Conservation (phyloP, 2,329 filamentous ascomycete species). For the Pyrenochaeta sp. region DNA sequence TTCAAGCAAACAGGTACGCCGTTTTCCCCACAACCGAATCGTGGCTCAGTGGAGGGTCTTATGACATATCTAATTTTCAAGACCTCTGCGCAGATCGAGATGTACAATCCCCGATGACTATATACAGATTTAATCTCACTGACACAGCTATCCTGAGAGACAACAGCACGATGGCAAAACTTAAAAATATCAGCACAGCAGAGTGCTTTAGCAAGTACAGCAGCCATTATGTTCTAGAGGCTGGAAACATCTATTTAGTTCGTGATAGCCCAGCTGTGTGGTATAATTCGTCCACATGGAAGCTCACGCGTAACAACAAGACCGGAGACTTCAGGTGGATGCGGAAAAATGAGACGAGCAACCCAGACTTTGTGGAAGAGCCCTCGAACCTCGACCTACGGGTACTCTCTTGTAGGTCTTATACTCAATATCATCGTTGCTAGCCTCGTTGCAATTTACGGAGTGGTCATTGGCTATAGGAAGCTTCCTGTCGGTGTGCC, state of each 20-base stretch:
- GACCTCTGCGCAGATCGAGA: background rate
- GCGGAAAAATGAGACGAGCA: slow-evolving; percentile 22
- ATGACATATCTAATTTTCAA: slow-evolving; percentile 11
- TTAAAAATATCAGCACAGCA: slow-evolving; percentile 1
- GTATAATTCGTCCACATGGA: slow-evolving; percentile 5
- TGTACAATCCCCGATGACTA: background rate
- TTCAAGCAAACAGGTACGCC: slow-evolving; percentile 24
- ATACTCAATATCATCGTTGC: slow-evolving; percentile 18
- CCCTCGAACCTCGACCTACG: slow-evolving; percentile 15
- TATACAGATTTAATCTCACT: background rate
- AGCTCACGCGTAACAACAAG: background rate
- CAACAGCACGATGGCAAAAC: background rate
- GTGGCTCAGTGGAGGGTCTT: slow-evolving; percentile 18
- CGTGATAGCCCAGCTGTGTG: slow-evolving; percentile 12
- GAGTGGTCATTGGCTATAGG: slow-evolving; percentile 16
- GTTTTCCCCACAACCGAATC: slow-evolving; percentile 15
- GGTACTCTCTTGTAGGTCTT: slow-evolving; percentile 16
- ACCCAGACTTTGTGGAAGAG: background rate
- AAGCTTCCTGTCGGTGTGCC: slow-evolving; percentile 35
- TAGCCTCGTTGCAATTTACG: slow-evolving; percentile 13
- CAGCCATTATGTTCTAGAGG: slow-evolving; percentile 15
- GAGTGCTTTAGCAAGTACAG: slow-evolving; percentile 18
- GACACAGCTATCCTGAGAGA: background rate
- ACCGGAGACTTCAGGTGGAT: slow-evolving; percentile 19
- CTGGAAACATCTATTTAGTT: slow-evolving; percentile 22